Percentiles rank a stretch among this genome's conserved stretches.
Conservation (phyloP, 805 yeast genomes). For the Ogataea chonburiensis region DNA sequence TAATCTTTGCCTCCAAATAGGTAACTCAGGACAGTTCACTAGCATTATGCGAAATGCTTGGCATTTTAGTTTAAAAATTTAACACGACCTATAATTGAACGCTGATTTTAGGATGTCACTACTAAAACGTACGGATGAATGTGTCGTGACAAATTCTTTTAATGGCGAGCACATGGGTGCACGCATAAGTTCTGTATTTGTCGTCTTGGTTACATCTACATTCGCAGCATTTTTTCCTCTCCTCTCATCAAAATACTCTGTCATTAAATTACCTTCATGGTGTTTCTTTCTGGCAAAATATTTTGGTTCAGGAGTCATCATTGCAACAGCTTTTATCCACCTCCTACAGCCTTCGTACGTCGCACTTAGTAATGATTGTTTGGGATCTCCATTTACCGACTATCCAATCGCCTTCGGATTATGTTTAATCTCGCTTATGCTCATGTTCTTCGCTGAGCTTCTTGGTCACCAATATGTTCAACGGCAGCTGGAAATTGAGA, state of each 20-base stretch:
- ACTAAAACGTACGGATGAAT: slow-evolving; percentile 3
- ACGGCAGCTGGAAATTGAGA: slow-evolving; percentile 15
- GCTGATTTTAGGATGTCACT: no score
- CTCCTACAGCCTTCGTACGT: slow-evolving; percentile 66
- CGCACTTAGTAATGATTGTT: slow-evolving; percentile 51
- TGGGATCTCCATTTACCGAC: slow-evolving; percentile 53
- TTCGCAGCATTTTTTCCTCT: slow-evolving; percentile 63
- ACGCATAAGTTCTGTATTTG: slow-evolving; percentile 61
- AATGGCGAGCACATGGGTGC: slow-evolving; percentile 35
- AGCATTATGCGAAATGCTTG: no score
- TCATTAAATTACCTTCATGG: slow-evolving; percentile 55
- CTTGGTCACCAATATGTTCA: slow-evolving; percentile 46
- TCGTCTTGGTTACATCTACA: slow-evolving; percentile 53
- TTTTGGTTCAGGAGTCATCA: slow-evolving; percentile 81
- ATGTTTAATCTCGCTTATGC: slow-evolving; percentile 46
- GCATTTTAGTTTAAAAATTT: no score
- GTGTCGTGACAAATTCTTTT: slow-evolving; percentile 18
- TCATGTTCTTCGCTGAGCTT: slow-evolving; percentile 50
- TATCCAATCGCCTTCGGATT: slow-evolving; percentile 58
- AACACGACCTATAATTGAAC: no score
- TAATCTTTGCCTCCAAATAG: no score
- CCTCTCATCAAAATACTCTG: slow-evolving; percentile 55
- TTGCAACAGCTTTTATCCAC: slow-evolving; percentile 79
- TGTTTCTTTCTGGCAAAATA: slow-evolving; percentile 66
- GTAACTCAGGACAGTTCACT: no score